Evolutionary conservation across 148 eudicot species (phyloP).

Genomic region (Rhododendron griersonianum): DNA sequence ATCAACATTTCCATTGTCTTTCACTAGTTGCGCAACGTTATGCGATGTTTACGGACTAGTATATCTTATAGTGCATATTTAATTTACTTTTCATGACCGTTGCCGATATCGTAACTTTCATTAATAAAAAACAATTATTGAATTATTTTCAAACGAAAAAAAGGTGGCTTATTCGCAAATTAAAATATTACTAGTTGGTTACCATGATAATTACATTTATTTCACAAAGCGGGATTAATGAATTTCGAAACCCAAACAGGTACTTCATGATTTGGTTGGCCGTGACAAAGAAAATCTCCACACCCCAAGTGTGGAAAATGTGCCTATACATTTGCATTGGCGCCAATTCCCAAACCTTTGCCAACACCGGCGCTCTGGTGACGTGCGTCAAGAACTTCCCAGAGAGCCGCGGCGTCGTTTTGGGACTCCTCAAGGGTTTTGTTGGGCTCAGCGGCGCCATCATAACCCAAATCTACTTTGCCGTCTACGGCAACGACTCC

Average conservation of each 20-base stretch:
- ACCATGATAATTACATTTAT: too few species aligned
- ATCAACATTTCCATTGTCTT: too few species aligned
- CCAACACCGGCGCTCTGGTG: slow-evolving; percentile 45
- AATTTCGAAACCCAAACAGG: neutral
- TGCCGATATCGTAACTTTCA: too few species aligned
- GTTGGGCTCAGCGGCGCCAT: slow-evolving; percentile 44
- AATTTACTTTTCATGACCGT: too few species aligned
- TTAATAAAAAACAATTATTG: too few species aligned
- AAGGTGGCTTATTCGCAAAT: too few species aligned
- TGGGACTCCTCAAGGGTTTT: slow-evolving; percentile 45
- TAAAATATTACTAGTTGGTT: too few species aligned
- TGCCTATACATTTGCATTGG: slow-evolving; percentile 43
- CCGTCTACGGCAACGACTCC: slow-evolving; percentile 20
- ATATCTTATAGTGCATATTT: too few species aligned
- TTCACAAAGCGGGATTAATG: neutral
- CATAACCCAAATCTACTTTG: slow-evolving; percentile 30
- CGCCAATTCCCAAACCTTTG: slow-evolving; percentile 41
- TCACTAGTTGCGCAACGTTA: too few species aligned
- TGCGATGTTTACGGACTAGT: neutral
- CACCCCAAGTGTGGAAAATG: slow-evolving; percentile 39
- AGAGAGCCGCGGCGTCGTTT: slow-evolving; percentile 38
- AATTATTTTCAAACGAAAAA: too few species aligned
- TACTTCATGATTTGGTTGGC: slow-evolving; percentile 47
- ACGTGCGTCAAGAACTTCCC: slow-evolving; percentile 48
- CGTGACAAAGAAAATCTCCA: slow-evolving; percentile 30